These are phyloP conservation scores for Hepatocystis sp. DNA, from an alignment of 169 alveolate genomes.

Conservation along the genomic window DNA sequence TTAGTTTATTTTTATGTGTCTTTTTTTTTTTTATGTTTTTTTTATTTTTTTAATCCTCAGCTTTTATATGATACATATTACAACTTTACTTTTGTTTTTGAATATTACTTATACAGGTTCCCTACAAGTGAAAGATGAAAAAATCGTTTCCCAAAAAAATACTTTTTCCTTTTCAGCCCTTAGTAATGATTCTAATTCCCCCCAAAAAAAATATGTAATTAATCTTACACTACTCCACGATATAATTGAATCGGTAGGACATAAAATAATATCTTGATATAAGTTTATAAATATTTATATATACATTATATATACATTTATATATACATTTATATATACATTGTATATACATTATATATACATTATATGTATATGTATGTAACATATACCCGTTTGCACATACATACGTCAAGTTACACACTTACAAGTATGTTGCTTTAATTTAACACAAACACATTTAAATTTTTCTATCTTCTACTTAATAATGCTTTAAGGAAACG, in stretches of 20 bases:
- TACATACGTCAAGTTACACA: too few relatives aligned
- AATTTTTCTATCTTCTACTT: neutral
- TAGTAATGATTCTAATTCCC: constrained; percentile 88
- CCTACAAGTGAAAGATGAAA: constrained; percentile 86
- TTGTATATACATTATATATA: neutral
- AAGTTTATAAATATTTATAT: constrained; percentile 12
- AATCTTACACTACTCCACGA: constrained; percentile 84
- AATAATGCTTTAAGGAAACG: constrained; percentile 76
- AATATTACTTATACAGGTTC: constrained; percentile 83
- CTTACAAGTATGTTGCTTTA: too few relatives aligned
- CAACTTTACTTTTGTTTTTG: neutral
- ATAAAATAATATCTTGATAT: neutral
- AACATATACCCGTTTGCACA: too few relatives aligned
- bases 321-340: constrained; percentile 2
- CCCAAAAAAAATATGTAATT: constrained; percentile 86
- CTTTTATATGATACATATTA: neutral
- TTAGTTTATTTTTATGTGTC: too few relatives aligned
- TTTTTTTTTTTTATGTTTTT: neutral
- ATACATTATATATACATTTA: constrained; percentile 18
- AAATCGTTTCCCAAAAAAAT: constrained; percentile 79
- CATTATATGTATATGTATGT: neutral
- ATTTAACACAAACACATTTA: neutral
- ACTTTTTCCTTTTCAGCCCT: constrained; percentile 85
- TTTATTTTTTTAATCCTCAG: neutral
- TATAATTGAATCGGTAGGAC: constrained; percentile 78